These are phyloP conservation scores for Scytalidium sp. DNA, from an alignment of 2,329 filamentous ascomycete species.

Conservation along the genomic window DNA sequence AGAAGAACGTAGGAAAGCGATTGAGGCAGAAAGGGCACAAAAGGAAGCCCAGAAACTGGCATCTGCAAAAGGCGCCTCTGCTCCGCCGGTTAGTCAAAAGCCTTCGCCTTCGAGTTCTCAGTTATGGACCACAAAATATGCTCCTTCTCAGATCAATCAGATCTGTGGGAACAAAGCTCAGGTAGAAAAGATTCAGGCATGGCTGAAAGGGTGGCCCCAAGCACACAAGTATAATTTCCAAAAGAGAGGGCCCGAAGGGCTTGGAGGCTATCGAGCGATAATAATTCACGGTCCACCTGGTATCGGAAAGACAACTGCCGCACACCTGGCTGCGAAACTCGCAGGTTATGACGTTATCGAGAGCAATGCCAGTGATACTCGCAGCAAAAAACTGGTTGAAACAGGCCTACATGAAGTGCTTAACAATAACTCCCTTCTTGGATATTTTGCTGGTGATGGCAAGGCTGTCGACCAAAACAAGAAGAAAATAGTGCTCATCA, in stretches of 20 bases:
- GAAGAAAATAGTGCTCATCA: conserved; percentile 93
- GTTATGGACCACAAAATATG: conserved; percentile 94
- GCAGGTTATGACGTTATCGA: conserved; percentile 94
- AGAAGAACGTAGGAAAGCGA: conserved; percentile 64
- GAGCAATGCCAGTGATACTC: conserved; percentile 90
- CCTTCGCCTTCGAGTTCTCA: conserved; percentile 49
- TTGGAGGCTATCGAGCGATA: conserved; percentile 80
- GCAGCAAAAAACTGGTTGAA: conserved; percentile 96
- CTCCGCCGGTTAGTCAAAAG: conserved; percentile 24
- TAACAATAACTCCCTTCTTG: conserved; percentile 87
- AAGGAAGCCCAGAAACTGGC: conserved; percentile 29
- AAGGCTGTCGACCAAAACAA: conserved; percentile 76
- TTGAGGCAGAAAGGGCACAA: conserved; percentile 49
- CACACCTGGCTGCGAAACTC: conserved; percentile 87
- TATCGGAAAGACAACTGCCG: conserved; percentile 96
- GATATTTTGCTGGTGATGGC: conserved; percentile 83
- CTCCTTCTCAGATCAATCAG: conserved; percentile 77
- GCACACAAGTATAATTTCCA: conserved; percentile 79
- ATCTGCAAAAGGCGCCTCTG: conserved; percentile 33
- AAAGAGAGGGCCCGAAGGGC: conserved; percentile 77
- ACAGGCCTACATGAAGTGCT: conserved; percentile 83
- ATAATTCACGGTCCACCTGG: conserved; percentile 94
- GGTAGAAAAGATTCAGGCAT: conserved; percentile 85
- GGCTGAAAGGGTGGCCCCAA: conserved; percentile 81
- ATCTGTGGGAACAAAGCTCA: conserved; percentile 93